These are phyloP conservation scores for Ganoderma multipileum DNA, from an alignment of 1,284 basidiomycete species.

Conservation along the genomic window DNA sequence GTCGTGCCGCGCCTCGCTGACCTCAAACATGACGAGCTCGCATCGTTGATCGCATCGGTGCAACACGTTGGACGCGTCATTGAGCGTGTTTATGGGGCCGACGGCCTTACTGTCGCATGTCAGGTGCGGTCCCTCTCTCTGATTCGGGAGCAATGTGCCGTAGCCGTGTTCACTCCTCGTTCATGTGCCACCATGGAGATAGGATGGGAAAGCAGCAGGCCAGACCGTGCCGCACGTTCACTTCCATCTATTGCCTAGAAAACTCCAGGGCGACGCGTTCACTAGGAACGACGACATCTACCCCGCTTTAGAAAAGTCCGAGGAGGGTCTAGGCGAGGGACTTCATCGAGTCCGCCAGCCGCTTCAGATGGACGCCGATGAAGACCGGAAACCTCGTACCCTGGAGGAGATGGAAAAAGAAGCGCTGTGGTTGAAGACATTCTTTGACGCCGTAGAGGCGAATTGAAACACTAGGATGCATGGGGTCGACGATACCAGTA, in stretches of 20 bases:
- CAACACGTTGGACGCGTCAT: constrained; percentile 75
- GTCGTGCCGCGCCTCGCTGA: constrained; percentile 81
- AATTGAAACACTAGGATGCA: background rate
- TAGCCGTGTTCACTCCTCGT: background rate
- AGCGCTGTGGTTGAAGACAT: constrained; percentile 42
- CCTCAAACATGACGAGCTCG: constrained; percentile 72
- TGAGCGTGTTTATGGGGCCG: constrained; percentile 75
- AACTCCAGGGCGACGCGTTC: constrained; percentile 71
- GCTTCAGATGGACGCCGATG: constrained; percentile 70
- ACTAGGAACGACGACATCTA: constrained; percentile 81
- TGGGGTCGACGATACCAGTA: too few relatives aligned
- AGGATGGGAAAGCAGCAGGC: constrained; percentile 89
- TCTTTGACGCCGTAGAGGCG: constrained; percentile 37
- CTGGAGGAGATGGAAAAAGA: constrained; percentile 47
- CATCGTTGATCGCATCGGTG: constrained; percentile 80
- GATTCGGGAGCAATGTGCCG: background rate
- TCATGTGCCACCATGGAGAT: constrained; percentile 10
- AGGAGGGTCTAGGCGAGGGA: constrained; percentile 55
- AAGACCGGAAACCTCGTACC: constrained; percentile 69
- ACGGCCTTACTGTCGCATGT: constrained; percentile 82
- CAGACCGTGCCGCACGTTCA: constrained; percentile 93
- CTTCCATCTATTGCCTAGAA: constrained; percentile 87
- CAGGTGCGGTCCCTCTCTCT: constrained; percentile 58
- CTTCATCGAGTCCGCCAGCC: constrained; percentile 36
- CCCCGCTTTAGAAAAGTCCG: constrained; percentile 74